Evolutionary conservation across 495 filamentous ascomycete genomes (phyloP).

Genomic region (Hypoxylon trugodes): DNA sequence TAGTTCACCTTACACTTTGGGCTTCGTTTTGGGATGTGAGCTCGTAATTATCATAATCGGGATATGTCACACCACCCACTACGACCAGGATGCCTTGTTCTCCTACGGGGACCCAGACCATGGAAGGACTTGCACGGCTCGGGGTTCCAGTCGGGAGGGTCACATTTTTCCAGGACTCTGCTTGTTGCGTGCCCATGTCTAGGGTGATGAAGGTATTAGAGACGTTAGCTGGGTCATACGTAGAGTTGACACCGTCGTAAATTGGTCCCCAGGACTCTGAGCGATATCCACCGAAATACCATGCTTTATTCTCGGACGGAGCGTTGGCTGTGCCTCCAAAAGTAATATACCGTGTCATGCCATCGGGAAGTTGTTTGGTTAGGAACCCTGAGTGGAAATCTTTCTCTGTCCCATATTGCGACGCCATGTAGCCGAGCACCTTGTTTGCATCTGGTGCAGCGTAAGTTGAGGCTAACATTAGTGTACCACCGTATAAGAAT

Average conservation of each 20-base stretch:
- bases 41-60: conserved; percentile 45
- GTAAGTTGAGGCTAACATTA: conserved; percentile 28
- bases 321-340: conserved; percentile 69
- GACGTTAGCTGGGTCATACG: conserved; percentile 45
- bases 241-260: conserved; percentile 44
- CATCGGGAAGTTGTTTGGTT: conserved; percentile 46
- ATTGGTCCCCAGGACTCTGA: conserved; percentile 57
- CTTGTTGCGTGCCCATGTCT: conserved; percentile 62
- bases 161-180: conserved; percentile 63
- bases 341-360: conserved; percentile 69
- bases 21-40: conserved; percentile 47
- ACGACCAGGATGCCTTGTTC: conserved; percentile 69
- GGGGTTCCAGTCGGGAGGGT: conserved; percentile 61
- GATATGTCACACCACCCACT: conserved; percentile 71
- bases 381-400: conserved; percentile 55
- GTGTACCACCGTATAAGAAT: conserved; percentile 60
- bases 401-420: conserved; percentile 56
- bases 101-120: conserved; percentile 76
- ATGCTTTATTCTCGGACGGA: conserved; percentile 76
- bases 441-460: conserved; percentile 46
- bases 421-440: conserved; percentile 60
- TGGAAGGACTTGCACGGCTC: conserved; percentile 67
- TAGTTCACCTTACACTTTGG: conserved; percentile 52
- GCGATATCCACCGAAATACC: conserved; percentile 73
- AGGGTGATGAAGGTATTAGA: conserved; percentile 67